Evolutionary conservation across 352 stramenopile genomes (phyloP).

Genomic region (Pythium scleroteichum): DNA sequence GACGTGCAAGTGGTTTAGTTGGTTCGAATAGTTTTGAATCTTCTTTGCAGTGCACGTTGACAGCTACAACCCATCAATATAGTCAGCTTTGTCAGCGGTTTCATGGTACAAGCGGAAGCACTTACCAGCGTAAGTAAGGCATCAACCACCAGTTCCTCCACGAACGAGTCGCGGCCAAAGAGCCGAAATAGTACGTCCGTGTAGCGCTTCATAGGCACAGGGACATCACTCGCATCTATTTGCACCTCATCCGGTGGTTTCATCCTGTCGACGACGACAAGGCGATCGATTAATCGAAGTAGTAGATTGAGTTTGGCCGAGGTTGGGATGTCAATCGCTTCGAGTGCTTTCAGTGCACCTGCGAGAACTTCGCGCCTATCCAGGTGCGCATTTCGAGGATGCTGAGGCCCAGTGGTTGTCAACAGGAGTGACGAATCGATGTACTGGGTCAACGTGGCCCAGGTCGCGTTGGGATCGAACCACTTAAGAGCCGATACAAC

Average conservation of each 20-base stretch:
- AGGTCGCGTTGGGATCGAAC: slow-evolving; percentile 67
- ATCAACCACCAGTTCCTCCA: slow-evolving; percentile 76
- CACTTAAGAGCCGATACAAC: slow-evolving; percentile 69
- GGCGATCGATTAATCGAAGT: slow-evolving; percentile 56
- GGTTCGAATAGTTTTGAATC: slow-evolving; percentile 48
- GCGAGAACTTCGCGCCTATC: slow-evolving; percentile 55
- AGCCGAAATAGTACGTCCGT: slow-evolving; percentile 60
- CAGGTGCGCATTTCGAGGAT: slow-evolving; percentile 17
- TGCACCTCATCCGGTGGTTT: not conserved
- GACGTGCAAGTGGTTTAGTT: slow-evolving; percentile 57
- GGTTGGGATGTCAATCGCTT: slow-evolving; percentile 53
- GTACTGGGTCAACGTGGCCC: slow-evolving; percentile 69
- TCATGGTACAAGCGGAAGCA: no score
- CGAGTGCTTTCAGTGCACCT: slow-evolving; percentile 67
- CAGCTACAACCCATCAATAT: slow-evolving; percentile 35
- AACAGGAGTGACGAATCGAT: slow-evolving; percentile 44
- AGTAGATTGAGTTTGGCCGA: slow-evolving; percentile 73
- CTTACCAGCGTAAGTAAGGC: slow-evolving; percentile 58
- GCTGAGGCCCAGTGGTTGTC: slow-evolving; percentile 5
- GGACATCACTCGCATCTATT: not conserved
- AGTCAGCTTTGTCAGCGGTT: not conserved
- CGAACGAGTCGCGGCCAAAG: slow-evolving; percentile 59
- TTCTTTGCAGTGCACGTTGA: slow-evolving; percentile 53
- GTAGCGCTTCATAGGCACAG: slow-evolving; percentile 16
- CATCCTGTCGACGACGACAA: slow-evolving; percentile 33